phyloP scores from a whole-genome alignment of 1,284 basidiomycete genomes.

The Malassezia obtusa region DNA sequence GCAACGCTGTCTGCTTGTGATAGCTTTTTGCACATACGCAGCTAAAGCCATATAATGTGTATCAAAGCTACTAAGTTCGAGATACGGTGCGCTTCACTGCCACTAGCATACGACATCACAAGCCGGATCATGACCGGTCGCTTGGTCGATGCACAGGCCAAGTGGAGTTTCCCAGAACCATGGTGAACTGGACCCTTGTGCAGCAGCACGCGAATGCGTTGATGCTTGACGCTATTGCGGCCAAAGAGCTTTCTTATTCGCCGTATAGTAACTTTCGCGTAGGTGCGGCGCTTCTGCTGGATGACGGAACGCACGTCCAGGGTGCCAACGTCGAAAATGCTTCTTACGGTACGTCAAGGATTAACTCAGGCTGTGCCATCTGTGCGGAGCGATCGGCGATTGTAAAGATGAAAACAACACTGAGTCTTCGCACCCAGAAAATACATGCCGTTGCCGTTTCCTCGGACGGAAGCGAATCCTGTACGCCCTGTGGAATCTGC shows the following conservation, averaged over 20 bases:
- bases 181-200: background rate
- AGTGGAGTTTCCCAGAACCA: background rate
- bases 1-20: no score
- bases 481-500: constrained; percentile 67
- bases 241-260: constrained; percentile 34
- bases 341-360: constrained; percentile 60
- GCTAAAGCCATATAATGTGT: no score
- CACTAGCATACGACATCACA: no score
- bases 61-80: no score
- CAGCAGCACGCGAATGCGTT: constrained; percentile 22
- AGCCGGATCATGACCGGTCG: no score
- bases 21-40: no score
- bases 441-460: constrained; percentile 35
- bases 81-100: no score
- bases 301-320: constrained; percentile 63
- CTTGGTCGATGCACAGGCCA: background rate
- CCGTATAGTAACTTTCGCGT: constrained; percentile 70
- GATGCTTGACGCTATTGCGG: constrained; percentile 29
- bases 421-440: constrained; percentile 16
- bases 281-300: constrained; percentile 66
- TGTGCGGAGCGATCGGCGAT: constrained; percentile 45
- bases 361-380: constrained; percentile 23
- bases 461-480: constrained; percentile 29
- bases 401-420: constrained; percentile 25
- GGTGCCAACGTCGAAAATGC: constrained; percentile 86